Conservation (phyloP, 495 filamentous ascomycete genomes). For the Trichoderma asperelloides region DNA sequence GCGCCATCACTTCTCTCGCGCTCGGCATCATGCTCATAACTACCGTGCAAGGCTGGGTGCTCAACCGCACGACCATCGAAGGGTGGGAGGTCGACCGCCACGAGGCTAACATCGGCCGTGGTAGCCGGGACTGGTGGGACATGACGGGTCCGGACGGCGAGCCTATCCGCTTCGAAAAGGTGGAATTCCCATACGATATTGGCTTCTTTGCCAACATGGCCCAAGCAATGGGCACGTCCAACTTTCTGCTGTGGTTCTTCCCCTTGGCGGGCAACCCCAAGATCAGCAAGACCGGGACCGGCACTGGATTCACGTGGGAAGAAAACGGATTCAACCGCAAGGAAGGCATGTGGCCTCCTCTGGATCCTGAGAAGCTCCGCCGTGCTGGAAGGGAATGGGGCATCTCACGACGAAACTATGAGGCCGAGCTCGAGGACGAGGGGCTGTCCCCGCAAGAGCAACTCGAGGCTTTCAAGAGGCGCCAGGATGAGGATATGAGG, state of each 20-base stretch:
- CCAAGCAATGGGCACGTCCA: constrained; percentile 61
- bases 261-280: constrained; percentile 35
- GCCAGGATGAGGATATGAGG: constrained; percentile 20
- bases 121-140: constrained; percentile 30
- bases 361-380: constrained; percentile 76
- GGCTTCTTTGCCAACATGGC: constrained; percentile 74
- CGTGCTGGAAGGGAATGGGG: constrained; percentile 28
- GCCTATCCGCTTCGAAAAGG: constrained; percentile 44
- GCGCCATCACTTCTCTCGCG: constrained; percentile 54
- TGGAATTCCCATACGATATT: constrained; percentile 90
- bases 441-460: constrained; percentile 30
- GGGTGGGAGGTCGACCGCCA: constrained; percentile 88
- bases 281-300: constrained; percentile 16
- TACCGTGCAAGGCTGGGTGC: constrained; percentile 29
- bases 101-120: constrained; percentile 59
- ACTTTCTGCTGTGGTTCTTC: constrained; percentile 36
- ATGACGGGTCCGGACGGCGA: constrained; percentile 8
- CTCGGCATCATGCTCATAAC: constrained; percentile 55
- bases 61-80: constrained; percentile 74
- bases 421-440: constrained; percentile 5
- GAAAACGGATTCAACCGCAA: constrained; percentile 82
- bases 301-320: constrained; percentile 57
- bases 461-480: constrained; percentile 33
- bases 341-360: constrained; percentile 66
- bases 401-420: constrained; percentile 14